These are phyloP conservation scores for Coffea canephora DNA, from an alignment of 257 asterid species.

Conservation along the genomic window DNA sequence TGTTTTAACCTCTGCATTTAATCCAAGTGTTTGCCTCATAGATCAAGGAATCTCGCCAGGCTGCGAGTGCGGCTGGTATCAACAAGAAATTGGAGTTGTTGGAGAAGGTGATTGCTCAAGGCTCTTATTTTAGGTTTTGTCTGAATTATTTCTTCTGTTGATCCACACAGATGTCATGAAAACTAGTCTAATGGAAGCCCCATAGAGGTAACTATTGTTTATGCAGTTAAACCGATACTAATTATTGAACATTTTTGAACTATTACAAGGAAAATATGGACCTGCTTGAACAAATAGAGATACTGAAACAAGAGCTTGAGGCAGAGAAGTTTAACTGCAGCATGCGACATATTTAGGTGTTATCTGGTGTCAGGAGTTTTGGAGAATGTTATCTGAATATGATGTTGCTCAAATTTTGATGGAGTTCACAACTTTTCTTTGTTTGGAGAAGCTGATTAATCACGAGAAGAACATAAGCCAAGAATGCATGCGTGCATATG, in stretches of 20 bases:
- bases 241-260: not conserved
- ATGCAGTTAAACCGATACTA: not conserved
- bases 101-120: constrained; percentile 56
- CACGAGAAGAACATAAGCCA: not conserved
- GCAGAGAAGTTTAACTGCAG: constrained; percentile 68
- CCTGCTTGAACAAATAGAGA: constrained; percentile 70
- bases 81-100: constrained; percentile 53
- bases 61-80: constrained; percentile 23
- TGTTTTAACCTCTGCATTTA: not conserved
- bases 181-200: not conserved
- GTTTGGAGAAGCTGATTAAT: constrained; percentile 1
- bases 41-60: constrained; percentile 43
- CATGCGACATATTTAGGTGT: constrained; percentile 30
- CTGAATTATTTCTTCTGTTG: not conserved
- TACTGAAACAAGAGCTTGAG: constrained; percentile 85
- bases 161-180: not conserved
- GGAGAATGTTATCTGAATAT: not conserved
- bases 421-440: not conserved
- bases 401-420: not conserved
- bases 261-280: constrained; percentile 66
- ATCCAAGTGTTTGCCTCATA: constrained; percentile 16
- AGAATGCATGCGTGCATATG: too few species aligned
- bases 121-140: constrained; percentile 6
- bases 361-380: constrained; percentile 2
- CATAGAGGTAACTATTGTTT: not conserved